Percentiles rank a stretch among this genome's conserved stretches.
phyloP scores from a whole-genome alignment of 768 basidiomycete species.

The Mycena capillaripes region DNA sequence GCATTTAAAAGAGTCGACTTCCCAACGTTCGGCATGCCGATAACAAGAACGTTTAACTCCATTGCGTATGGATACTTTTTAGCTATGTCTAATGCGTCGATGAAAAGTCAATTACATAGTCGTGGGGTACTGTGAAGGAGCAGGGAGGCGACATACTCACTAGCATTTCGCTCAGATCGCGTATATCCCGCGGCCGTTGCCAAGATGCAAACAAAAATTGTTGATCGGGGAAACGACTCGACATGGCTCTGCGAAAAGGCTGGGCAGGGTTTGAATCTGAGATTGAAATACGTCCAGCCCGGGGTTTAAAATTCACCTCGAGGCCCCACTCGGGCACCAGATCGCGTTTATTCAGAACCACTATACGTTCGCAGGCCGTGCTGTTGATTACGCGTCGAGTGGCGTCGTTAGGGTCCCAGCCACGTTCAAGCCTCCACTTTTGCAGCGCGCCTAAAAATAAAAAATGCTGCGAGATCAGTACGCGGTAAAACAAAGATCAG shows the following conservation, averaged over 20 bases:
- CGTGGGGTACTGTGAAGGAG: background rate
- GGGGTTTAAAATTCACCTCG: conserved; percentile 67
- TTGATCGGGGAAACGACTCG: conserved; percentile 77
- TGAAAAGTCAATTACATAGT: conserved; percentile 18
- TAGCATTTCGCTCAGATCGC: conserved; percentile 73
- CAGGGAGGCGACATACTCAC: conserved; percentile 70
- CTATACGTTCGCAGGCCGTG: conserved; percentile 82
- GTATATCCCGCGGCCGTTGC: conserved; percentile 76
- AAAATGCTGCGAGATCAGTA: conserved; percentile 11
- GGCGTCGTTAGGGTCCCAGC: conserved; percentile 63
- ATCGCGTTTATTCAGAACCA: conserved; percentile 95
- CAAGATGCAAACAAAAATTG: conserved; percentile 79
- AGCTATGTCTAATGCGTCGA: conserved; percentile 68
- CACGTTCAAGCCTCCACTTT: conserved; percentile 79
- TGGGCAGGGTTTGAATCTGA: conserved; percentile 42
- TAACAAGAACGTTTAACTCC: conserved; percentile 90
- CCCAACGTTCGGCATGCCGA: conserved; percentile 99
- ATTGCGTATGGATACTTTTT: conserved; percentile 76
- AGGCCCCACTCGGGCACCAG: conserved; percentile 91
- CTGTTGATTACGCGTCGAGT: conserved; percentile 54
- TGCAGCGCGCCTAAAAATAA: conserved; percentile 66
- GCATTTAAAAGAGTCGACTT: conserved; percentile 96
- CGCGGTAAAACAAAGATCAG: conserved; percentile 1
- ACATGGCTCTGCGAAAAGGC: conserved; percentile 85
- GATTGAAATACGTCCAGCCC: background rate